A percentile compares a stretch with the other conserved stretches of the same genome.
Conservation (phyloP, 2,329 filamentous ascomycete genomes). For the Phyllosticta citriasiana region DNA sequence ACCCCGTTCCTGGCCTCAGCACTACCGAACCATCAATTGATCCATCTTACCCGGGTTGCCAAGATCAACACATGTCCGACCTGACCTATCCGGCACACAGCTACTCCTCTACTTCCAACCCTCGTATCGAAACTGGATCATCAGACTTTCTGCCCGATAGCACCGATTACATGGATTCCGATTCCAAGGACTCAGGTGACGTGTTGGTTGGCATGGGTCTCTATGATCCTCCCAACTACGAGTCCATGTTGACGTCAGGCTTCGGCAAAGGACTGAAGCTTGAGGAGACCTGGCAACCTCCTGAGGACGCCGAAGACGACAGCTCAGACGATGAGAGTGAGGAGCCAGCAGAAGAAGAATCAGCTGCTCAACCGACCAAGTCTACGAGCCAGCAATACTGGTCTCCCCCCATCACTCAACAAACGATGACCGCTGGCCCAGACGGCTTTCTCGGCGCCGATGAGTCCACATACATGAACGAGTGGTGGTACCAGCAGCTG, state of each 20-base stretch:
- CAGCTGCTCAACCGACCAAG: constrained; percentile 8
- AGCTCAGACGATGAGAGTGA: constrained; percentile 38
- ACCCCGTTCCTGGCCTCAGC: constrained; percentile 2
- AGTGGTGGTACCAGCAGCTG: constrained; percentile 32
- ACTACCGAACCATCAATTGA: constrained; percentile 1
- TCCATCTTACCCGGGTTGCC: constrained; percentile 2
- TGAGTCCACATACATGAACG: constrained; percentile 26
- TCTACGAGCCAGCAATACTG: constrained; percentile 15
- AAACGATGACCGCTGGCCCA: constrained; percentile 15
- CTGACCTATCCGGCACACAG: background rate
- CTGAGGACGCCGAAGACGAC: constrained; percentile 40
- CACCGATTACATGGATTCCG: constrained; percentile 37
- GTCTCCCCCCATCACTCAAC: constrained; percentile 20
- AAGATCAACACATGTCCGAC: background rate
- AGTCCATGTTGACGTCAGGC: constrained; percentile 32
- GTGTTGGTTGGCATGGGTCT: constrained; percentile 75
- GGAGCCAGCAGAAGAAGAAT: constrained; percentile 13
- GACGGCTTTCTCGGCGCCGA: constrained; percentile 28
- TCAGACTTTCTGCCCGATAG: constrained; percentile 39
- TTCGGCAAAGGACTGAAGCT: constrained; percentile 66
- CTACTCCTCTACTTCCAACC: background rate
- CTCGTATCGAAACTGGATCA: constrained; percentile 12
- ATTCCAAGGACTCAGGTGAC: constrained; percentile 50
- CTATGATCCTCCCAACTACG: constrained; percentile 62
- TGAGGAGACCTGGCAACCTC: constrained; percentile 69